Base-by-base conservation (phyloP, 2,329 filamentous ascomycete genomes). In the Claviceps sp. region DNA sequence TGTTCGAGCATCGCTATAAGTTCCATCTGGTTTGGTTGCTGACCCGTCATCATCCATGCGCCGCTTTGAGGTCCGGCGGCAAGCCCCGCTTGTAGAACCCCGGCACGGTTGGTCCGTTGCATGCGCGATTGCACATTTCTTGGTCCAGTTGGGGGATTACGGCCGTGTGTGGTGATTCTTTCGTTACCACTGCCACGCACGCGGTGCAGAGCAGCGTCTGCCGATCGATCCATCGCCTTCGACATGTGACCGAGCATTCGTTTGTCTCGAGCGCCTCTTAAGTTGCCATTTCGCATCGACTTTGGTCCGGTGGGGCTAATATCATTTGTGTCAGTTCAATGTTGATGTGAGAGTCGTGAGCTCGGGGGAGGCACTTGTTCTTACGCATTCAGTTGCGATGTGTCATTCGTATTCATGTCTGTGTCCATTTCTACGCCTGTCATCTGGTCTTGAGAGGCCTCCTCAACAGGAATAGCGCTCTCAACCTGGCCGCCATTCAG, bases 251-350 rank as follows among this genome's bases (percentile, higher is more conserved):
- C 88, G 52, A 96, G 75, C 74, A 96, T 82, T 55, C 88, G 82
- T 66, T 88, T 89, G 54, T 86, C 85, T 58, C 87, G 82, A 51
- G 80, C 77, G 52, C 76, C 73, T 52, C 77, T 69, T 51, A 65
- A 64, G 60, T 72, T 79, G 50, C 80, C 80, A 65, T 85, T 88
- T 62, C 93, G 86, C 89, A 97, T 95, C 37, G 90, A 89, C 66
- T 90, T 93, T 18, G 93, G 93, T 52, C 91, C 93, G 50, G 89
- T 97, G 9, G 93, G 93, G 63, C 91, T 96, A 62, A 54, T 26
- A 6, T 26, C 41, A 3, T 50, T 48, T 34, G 52, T 14, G 45
- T 47, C 37, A 44, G 40, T 7, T 48, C 18, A 44, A 50, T 18
- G 37, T 5, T 37, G 14, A 45, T 30, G 14, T 38, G 24, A 2